These are phyloP conservation scores for Cordyceps cateniannulata DNA, from an alignment of 2,329 filamentous ascomycete genomes.

Conservation along the genomic window DNA sequence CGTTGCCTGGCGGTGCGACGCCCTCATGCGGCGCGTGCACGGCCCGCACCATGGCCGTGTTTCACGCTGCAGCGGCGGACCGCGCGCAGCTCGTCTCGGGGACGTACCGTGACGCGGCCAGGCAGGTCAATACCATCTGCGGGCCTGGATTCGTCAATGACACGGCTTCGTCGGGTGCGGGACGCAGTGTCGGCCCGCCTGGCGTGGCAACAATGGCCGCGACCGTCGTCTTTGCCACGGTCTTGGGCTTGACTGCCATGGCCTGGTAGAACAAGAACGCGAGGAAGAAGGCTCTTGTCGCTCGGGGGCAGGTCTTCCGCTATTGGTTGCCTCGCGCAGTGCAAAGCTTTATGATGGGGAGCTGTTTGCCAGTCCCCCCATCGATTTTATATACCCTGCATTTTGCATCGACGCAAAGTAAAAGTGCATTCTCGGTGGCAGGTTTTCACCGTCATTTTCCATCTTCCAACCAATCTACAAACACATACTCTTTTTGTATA, in stretches of 20 bases:
- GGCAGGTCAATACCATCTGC: slow-evolving; percentile 63
- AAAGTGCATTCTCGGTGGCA: background rate
- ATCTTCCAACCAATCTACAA: background rate
- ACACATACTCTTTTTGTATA: background rate
- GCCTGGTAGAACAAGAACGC: background rate
- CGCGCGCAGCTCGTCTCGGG: slow-evolving; percentile 57
- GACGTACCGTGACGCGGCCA: slow-evolving; percentile 66
- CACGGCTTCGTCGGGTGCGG: slow-evolving; percentile 22
- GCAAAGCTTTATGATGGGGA: background rate
- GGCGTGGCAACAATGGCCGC: background rate
- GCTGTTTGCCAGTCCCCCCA: background rate
- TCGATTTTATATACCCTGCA: background rate
- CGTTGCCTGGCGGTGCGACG: slow-evolving; percentile 58
- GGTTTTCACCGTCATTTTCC: background rate
- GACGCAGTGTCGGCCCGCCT: background rate
- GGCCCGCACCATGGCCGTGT: slow-evolving; percentile 75
- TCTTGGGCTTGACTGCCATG: background rate
- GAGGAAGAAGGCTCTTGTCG: background rate
- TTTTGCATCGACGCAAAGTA: background rate
- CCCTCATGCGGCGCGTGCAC: slow-evolving; percentile 74
- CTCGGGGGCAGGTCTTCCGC: background rate
- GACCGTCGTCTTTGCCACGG: slow-evolving; percentile 4
- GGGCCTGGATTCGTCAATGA: slow-evolving; percentile 52
- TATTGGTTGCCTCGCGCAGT: background rate
- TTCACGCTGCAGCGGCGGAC: slow-evolving; percentile 61